phyloP scores from a whole-genome alignment of 768 basidiomycete species.

The Termitomyces sp. region DNA sequence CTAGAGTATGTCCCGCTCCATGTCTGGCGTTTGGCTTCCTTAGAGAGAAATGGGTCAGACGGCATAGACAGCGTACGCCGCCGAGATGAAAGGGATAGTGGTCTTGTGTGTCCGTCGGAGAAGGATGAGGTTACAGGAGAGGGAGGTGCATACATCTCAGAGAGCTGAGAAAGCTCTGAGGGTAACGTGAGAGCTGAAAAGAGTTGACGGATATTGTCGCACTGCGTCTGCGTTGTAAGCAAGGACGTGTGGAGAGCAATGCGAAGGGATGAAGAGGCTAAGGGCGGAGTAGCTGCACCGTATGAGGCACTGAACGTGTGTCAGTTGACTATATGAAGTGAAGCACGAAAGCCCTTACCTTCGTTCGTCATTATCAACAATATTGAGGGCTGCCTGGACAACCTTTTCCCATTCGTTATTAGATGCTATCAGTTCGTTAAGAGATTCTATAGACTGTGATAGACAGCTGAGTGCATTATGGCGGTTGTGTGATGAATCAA shows the following conservation, averaged over 20 bases:
- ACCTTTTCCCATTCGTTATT: conserved; percentile 73
- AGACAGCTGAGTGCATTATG: conserved; percentile 6
- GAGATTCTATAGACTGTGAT: conserved; percentile 56
- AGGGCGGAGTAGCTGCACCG: conserved; percentile 41
- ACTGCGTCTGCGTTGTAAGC: conserved; percentile 73
- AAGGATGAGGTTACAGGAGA: conserved; percentile 38
- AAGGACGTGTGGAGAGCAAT: conserved; percentile 71
- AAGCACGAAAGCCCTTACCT: conserved; percentile 37
- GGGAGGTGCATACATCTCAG: conserved; percentile 87
- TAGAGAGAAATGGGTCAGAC: conserved; percentile 15
- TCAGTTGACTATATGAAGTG: conserved; percentile 1
- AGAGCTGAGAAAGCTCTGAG: conserved; percentile 66
- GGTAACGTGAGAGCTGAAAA: conserved; percentile 75
- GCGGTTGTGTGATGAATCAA: neutral
- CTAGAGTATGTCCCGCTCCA: conserved; percentile 71
- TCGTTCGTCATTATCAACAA: conserved; percentile 68
- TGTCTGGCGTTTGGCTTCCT: conserved; percentile 56
- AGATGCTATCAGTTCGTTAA: conserved; percentile 65
- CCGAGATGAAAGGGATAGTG: conserved; percentile 40
- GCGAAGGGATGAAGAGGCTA: conserved; percentile 57
- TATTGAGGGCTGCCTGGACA: conserved; percentile 62
- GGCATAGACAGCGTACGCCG: conserved; percentile 26
- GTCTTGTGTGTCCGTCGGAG: conserved; percentile 17
- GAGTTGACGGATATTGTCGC: conserved; percentile 77
- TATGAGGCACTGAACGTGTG: conserved; percentile 23